Conservation (phyloP, 139 green algal species). For the Dunaliella primolecta region DNA sequence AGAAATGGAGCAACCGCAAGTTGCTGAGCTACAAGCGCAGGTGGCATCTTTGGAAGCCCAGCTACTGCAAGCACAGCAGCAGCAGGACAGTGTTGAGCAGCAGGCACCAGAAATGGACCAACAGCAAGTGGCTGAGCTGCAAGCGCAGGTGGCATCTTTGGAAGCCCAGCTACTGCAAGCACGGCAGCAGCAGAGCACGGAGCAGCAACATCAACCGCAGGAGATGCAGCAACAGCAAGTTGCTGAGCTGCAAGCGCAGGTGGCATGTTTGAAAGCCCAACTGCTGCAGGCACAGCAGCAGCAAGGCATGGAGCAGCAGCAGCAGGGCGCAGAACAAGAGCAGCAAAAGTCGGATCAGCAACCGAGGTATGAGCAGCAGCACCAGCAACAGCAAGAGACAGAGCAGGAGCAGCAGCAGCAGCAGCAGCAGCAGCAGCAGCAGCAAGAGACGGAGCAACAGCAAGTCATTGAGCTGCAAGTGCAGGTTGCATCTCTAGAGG, state of each 20-base stretch:
- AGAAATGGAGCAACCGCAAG: neutral
- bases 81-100: neutral
- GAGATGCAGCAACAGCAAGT: slow-evolving; percentile 2
- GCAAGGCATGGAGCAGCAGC: too few species aligned
- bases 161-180: neutral
- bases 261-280: too few species aligned
- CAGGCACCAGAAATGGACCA: too few species aligned
- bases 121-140: slow-evolving; percentile 2
- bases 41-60: neutral
- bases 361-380: neutral
- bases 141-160: slow-evolving; percentile 2
- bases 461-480: neutral
- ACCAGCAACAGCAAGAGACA: neutral
- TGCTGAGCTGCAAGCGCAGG: neutral
- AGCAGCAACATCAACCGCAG: neutral
- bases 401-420: neutral
- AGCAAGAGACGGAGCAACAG: neutral
- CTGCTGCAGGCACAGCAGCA: neutral
- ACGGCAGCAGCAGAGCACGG: neutral
- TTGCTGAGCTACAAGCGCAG: neutral
- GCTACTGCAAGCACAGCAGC: neutral
- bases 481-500: neutral
- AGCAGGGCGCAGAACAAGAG: neutral
- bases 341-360: neutral
- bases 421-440: neutral